These are phyloP conservation scores for Rhodotorula paludigena DNA, from an alignment of 768 basidiomycete species.

Conservation along the genomic window DNA sequence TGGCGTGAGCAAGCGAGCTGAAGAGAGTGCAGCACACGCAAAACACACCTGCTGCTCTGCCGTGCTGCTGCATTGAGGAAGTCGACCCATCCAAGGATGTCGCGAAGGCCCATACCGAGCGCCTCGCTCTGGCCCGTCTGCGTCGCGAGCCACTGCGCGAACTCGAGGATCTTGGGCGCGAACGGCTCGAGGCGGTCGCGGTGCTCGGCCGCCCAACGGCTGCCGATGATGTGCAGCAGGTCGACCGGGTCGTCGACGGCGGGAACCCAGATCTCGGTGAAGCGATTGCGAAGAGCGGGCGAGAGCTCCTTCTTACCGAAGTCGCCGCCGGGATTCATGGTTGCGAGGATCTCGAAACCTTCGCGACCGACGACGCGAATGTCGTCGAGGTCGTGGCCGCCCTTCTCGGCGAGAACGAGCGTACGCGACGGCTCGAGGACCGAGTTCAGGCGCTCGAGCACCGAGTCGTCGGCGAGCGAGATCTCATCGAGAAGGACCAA, in stretches of 20 bases:
- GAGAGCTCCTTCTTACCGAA: conserved; percentile 99
- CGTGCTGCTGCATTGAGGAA: conserved; percentile 59
- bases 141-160: conserved; percentile 72
- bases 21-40: background rate
- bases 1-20: background rate
- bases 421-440: conserved; percentile 87
- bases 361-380: conserved; percentile 62
- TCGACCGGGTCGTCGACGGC: conserved; percentile 67
- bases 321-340: conserved; percentile 99
- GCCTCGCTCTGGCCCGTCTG: conserved; percentile 56
- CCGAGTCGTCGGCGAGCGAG: conserved; percentile 94
- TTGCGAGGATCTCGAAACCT: conserved; percentile 83
- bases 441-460: conserved; percentile 92
- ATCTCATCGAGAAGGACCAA: conserved; percentile 93
- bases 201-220: conserved; percentile 59
- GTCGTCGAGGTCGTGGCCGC: conserved; percentile 66
- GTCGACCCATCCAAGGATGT: conserved; percentile 88
- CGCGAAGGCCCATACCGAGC: conserved; percentile 70
- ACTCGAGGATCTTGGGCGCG: conserved; percentile 65
- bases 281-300: conserved; percentile 90
- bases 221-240: conserved; percentile 68
- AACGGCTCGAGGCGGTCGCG: conserved; percentile 52
- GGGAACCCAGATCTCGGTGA: conserved; percentile 99
- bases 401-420: conserved; percentile 86
- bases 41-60: conserved; percentile 6